Evolutionary conservation across 176 grass and related monocot genomes (phyloP), one percentile per base, ranked within the genome.

Genomic region (Phoenix roebelenii): DNA sequence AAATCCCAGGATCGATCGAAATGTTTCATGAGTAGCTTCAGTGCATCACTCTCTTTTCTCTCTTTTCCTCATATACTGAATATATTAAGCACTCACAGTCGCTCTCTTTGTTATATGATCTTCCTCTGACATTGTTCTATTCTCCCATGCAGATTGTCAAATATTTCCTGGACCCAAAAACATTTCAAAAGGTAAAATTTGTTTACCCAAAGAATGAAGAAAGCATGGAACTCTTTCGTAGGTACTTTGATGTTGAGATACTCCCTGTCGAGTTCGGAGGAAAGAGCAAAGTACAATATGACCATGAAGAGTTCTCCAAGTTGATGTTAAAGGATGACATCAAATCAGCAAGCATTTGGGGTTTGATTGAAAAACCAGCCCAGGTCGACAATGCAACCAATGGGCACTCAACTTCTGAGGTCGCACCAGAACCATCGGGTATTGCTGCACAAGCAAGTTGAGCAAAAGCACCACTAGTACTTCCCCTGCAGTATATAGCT

Each of bases 231-330:
- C 29, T 68, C 1, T 81, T 98, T 73, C 50, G 76, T 56, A 71
- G 35, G 26, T 62, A 62, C 60, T 89, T 98, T 6, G 82, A 92
- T 57, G 79, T 74, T 1, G 63, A 92, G 39, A 65, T 78, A n/a
- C 84, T 98, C 52, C 87, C 84, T 2, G 24, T 72, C 32, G 84
- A 92, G 60, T 92, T 98, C 68, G 93, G 93, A 57, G 93, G 93
- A 7, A 78, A 71, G 67, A 81, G 57, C 66, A 81, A 58, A 18
- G 52, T 19, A 5, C 51, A 81, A 20, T 98, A 92, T 44, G 78
- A 74, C 60, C 84, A 92, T 57, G 93, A 88, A 25, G 84, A 85
- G 61, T 98, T 78, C 67, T 79, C 88, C 24, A 80, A 81, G 51
- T 23, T 98, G 73, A 92, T 89, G 93, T 18, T 48, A 23, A 76